Base-by-base conservation (phyloP, 176 grass and related monocot species). In the Poa pratensis region DNA sequence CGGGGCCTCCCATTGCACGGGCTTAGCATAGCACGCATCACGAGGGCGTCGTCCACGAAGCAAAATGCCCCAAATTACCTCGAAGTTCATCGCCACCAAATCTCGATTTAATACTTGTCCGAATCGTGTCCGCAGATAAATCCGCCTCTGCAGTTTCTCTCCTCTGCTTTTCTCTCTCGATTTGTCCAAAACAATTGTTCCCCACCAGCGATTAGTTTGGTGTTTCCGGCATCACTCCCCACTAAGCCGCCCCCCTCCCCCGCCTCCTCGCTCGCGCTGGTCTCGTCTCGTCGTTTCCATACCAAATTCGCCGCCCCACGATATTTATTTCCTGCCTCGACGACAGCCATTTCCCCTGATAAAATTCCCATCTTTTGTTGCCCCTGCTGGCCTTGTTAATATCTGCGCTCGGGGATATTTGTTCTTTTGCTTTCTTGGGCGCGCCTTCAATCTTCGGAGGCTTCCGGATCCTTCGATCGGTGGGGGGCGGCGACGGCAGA, bases 151-250 rank as follows among this genome's bases (percentile, higher is more conserved):
- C 87, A 59, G 80, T 39, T 66, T 48, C 2, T 6, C 61, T 5
- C 16, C 8, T 24, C 0, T 19, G 4, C 71, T 61, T 52, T 59
- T 8, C 73, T 59, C 35, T 52, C 85, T 81, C 89, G 89, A 72
- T 81, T 91, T 80, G 32, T 35, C 89, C 89, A 69, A 91, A 69
- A 91, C 17, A n/a, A 3, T 77, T 85, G 73, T 54, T 61, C 62
- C 66, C 69, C 53, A 74, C 42, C 53, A 15, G 22, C 52, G 22
- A 73, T 72, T 52, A 35, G 12, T 69, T 81, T 8, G 62, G 84
- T 91, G 77, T 81, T 76, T 88, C 85, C 46, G 10, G 81, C 85
- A 91, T 88, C 81, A 77, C 77, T 88, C 76, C 50, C 81, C 89
- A 85, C 85, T 81, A 84, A 70, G 89, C 85, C 49, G 60, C 69